Conservation (phyloP, 331 rosid genomes). For the Dryas integrifolia region DNA sequence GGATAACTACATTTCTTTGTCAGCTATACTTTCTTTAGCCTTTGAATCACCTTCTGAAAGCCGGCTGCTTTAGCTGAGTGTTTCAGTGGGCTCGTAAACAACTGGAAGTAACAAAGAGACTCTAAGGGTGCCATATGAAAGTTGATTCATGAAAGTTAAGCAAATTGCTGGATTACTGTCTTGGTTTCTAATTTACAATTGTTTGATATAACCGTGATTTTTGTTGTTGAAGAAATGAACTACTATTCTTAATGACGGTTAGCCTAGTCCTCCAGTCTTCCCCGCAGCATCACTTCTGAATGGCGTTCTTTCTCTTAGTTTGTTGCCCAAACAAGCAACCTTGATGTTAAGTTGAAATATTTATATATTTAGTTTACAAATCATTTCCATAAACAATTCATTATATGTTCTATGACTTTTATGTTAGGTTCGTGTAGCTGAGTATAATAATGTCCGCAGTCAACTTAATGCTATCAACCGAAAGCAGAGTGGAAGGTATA, state of each 20-base stretch:
- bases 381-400: neutral
- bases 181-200: neutral
- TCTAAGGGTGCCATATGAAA: neutral
- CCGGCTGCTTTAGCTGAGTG: too few species aligned
- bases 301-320: neutral
- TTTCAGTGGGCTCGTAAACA: neutral
- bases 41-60: too few species aligned
- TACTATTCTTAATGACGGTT: neutral
- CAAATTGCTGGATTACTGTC: neutral
- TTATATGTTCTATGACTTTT: constrained; percentile 19
- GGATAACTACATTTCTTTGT: neutral
- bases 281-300: neutral
- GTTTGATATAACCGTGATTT: neutral
- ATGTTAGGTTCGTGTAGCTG: constrained; percentile 82
- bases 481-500: constrained; percentile 95
- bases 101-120: neutral
- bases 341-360: neutral
- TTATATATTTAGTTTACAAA: neutral
- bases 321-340: neutral
- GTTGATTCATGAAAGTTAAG: neutral
- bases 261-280: neutral
- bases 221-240: neutral
- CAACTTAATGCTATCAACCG: constrained; percentile 89
- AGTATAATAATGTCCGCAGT: constrained; percentile 82
- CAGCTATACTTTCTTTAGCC: too few species aligned